Evolutionary conservation across 495 filamentous ascomycete species (phyloP), one percentile per base, ranked within the genome.

Genomic region (Xylaria cubensis): DNA sequence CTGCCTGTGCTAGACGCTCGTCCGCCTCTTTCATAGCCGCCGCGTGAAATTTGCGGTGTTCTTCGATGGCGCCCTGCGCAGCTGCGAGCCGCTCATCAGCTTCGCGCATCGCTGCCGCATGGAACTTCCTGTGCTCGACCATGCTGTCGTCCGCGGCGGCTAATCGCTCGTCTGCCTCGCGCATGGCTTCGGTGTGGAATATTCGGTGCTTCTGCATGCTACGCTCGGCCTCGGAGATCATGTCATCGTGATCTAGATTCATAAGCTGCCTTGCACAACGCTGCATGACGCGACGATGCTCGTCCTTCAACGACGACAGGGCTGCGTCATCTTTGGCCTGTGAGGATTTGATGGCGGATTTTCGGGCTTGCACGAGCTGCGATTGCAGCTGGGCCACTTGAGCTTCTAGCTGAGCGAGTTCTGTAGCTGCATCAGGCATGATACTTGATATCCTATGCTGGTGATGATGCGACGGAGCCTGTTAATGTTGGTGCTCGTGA

Each of bases 151-250:
- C 39, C 1, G 64, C 64, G 0, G 29, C 44, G 46, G 46, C 46
- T 26, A 67, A 48, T 10, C 64, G 64, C 29, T 41, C 26, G 15
- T 67, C 64, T 29, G 64, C 64, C 26, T 67, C 64, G 17, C 50
- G 64, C 64, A 67, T 67, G 48, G 65, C 65, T 8, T 53, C 65
- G 65, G 32, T 10, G 46, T 67, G 65, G 19, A 53, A 67, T 17
- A 67, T 1, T 7, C 65, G 65, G 44, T 67, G 64, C 64, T 55
- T 50, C 64, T 51, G 8, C 65, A 67, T 67, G 65, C 65, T 67
- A 3, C 39, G 7, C 19, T 67, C 65, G 46, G 65, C 65, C 26
- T 67, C 65, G 41, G 65, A 67, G 17, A 67, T 56, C 65, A 53
- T 56, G 17, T 21, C 48, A 19, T 67, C 48, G 32, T 67, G 65